These are phyloP conservation scores for Chloris gayana DNA, from an alignment of 176 grass and related monocot genomes.

Conservation along the genomic window DNA sequence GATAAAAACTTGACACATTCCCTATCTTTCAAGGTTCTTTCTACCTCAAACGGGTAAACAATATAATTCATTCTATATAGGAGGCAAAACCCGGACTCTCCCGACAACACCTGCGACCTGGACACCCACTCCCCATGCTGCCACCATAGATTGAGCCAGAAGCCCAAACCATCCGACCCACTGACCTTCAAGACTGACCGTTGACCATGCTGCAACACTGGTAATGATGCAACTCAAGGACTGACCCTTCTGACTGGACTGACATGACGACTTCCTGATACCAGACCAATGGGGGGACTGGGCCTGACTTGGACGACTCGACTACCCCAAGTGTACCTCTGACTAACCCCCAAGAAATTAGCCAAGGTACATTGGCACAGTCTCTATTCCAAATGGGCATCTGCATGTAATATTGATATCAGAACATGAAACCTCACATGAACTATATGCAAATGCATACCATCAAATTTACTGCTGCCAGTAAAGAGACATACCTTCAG, in stretches of 20 bases:
- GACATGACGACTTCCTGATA: constrained; percentile 64
- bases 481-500: constrained; percentile 51
- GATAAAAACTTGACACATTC: constrained; percentile 50
- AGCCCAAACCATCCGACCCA: constrained; percentile 46
- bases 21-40: constrained; percentile 57
- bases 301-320: constrained; percentile 55
- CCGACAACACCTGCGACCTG: constrained; percentile 46
- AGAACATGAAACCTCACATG: constrained; percentile 5
- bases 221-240: constrained; percentile 36
- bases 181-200: constrained; percentile 59
- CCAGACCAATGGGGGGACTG: constrained; percentile 56
- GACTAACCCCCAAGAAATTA: constrained; percentile 58
- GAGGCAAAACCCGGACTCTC: constrained; percentile 52
- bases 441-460: background rate
- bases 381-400: constrained; percentile 38
- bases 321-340: constrained; percentile 57
- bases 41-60: constrained; percentile 53
- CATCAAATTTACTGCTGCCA: background rate
- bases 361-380: constrained; percentile 54
- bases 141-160: constrained; percentile 38
- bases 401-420: constrained; percentile 41
- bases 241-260: constrained; percentile 57
- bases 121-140: constrained; percentile 39
- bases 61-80: constrained; percentile 63
- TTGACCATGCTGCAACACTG: constrained; percentile 55